Conservation (phyloP, 352 stramenopile species). For the Lagenidium sp. region DNA sequence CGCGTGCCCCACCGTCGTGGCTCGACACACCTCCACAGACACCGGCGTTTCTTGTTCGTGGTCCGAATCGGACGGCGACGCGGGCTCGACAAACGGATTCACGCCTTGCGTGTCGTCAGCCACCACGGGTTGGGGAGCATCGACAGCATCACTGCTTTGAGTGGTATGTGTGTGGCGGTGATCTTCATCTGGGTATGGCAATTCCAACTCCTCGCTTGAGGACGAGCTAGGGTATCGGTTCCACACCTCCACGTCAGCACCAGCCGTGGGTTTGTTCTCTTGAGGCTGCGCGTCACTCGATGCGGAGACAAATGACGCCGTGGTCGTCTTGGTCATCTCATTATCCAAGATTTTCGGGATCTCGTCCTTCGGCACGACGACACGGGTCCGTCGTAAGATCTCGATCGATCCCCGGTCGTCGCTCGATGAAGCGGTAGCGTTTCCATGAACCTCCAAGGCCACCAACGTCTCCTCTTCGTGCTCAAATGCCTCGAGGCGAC, state of each 20-base stretch:
- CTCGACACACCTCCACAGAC: background rate
- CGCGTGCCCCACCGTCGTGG: background rate
- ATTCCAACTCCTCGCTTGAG: conserved; percentile 12
- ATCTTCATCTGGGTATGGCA: conserved; percentile 10
- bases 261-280: background rate
- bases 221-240: conserved; percentile 15
- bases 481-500: background rate
- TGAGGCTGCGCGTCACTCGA: no score
- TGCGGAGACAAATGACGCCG: no score
- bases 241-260: conserved; percentile 6
- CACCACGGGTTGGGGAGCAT: no score
- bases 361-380: background rate
- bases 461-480: no score
- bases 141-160: no score
- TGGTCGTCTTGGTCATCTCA: background rate
- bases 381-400: background rate
- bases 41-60: background rate
- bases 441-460: no score
- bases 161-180: no score
- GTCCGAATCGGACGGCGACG: conserved; percentile 6
- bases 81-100: conserved; percentile 9
- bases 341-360: background rate
- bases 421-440: no score
- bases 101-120: conserved; percentile 1
- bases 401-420: background rate